Conservation (phyloP, 2,329 filamentous ascomycete species). For the Ceratocystis harringtonii region DNA sequence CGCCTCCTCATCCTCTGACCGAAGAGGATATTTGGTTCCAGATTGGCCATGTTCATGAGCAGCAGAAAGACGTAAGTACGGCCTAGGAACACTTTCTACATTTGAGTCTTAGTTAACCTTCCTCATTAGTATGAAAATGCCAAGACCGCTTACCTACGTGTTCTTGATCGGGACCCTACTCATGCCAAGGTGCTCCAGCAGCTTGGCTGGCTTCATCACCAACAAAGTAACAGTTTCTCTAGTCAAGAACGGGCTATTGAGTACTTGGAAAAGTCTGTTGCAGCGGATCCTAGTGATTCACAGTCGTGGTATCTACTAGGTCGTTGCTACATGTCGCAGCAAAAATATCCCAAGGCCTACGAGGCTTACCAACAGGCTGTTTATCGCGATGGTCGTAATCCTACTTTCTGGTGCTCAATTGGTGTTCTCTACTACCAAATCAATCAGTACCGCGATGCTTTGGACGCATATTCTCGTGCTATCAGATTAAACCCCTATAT, state of each 20-base stretch:
- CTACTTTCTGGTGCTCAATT: conserved; percentile 99
- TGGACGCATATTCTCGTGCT: conserved; percentile 92
- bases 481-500: conserved; percentile 97
- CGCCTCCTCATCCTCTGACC: conserved; percentile 79
- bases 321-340: conserved; percentile 97
- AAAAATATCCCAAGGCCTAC: conserved; percentile 97
- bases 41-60: conserved; percentile 95
- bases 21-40: conserved; percentile 99
- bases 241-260: conserved; percentile 95
- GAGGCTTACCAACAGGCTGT: conserved; percentile 98
- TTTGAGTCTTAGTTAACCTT: conserved; percentile 19
- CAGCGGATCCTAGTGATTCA: conserved; percentile 81
- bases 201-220: conserved; percentile 92
- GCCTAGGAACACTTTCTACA: neutral
- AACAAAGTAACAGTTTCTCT: conserved; percentile 79
- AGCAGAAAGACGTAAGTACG: conserved; percentile 83
- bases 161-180: conserved; percentile 85
- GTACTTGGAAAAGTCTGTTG: conserved; percentile 91
- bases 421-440: conserved; percentile 99
- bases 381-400: conserved; percentile 92
- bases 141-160: conserved; percentile 80
- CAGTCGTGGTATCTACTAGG: conserved; percentile 98
- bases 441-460: conserved; percentile 94
- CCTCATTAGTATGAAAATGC: conserved; percentile 69
- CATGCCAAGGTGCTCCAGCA: conserved; percentile 98